Base-by-base conservation (phyloP, 1,139 yeast species). In the Diutina mesorugosa region DNA sequence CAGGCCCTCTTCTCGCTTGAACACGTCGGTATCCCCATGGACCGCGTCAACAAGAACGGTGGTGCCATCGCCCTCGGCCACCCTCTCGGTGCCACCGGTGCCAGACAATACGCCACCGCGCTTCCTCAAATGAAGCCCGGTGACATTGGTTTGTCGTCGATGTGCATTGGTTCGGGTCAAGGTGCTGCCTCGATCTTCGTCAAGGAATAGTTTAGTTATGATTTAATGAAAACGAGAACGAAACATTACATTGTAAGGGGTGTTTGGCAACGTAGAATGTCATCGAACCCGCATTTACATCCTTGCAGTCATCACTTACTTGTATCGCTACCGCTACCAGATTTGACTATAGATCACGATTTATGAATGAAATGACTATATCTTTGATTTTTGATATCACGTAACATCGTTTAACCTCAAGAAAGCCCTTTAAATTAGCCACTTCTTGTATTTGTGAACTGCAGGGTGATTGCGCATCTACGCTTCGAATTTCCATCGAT, bases 101-200 rank as follows among this genome's bases (percentile, higher is more conserved):
- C 97, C 26, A 85, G 98, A 73, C 97, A 90, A 74, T 79, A 89
- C 59, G 91, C 97, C 55, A 91, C 98, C 7, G 74, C 91, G 60
- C 72, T 91, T 66, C 80, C 93, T 67, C 91, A 90, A 72, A 79
- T 91, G 66, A 75, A 85, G 70, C 73, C 80, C 55, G 95, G 95
- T 66, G 84, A 90, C 74, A 74, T 90, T 61, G 97, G 97, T 64
- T 84, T 91, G 59, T 88, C 95, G 35, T 87, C 95, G 61, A 91
- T 91, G 98, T 91, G 98, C 76, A 85, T 91, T 64, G 98, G 98
- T 68, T 90, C 97, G 52, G 98, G 98, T 67, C 91, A 90, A 96
- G 98, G 98, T 65, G 97, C 97, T 56, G 98, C 98, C 57, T 87
- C 95, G 35, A 75, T 90, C 57, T 78, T 90, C 65, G 78, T 90